Base-by-base conservation (phyloP, 179 eudicot species). In the Gypsophila paniculata region DNA sequence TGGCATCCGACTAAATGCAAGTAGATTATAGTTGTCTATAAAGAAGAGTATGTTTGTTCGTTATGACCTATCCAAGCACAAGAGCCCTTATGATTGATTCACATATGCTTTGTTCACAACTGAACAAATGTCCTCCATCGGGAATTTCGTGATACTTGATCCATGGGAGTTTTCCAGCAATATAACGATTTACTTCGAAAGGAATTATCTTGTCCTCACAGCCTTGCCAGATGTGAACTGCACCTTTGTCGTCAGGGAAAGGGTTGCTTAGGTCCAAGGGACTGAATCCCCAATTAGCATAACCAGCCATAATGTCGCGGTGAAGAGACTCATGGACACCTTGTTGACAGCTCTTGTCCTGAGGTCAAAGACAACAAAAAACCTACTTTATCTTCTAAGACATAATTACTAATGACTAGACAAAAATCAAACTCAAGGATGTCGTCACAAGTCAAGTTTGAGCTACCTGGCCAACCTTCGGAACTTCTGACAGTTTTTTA, bases 211-310 rank as follows among this genome's bases (percentile, higher is more conserved):
- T 84, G 82, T 84, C 89, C 65, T 86, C 84, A 21, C 67, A 78
- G 32, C 86, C 89, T 80, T 86, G 89, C 89, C 89, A 86, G 34
- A 86, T 42, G 72, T 82, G 84, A 75, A 82, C 83, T 1, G 83
- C 76, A 38, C 84, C 82, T 61, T 84, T 76, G 13, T 72, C 74
- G 73, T 70, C 55, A 38, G 80, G 81, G 72, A 76, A 86, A 21
- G 84, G 87, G 38, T 78, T 77, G 3, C 38, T 74, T 8, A 86
- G 49, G 12, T 76, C 80, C 75, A 84, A 70, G 21, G 78, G 82
- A 59, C 78, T 76, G 44, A 86, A 84, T 36, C 77, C 86, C 89
- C 89, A 86, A 57, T 68, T 76, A 67, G 84, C 72, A 70, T 65
- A 82, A 46, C 84, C 84, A 8, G 71, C 68, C 52, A 86, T 72